Evolutionary conservation across 1,284 basidiomycete species (phyloP).

Genomic region (Fomitopsis betulina): DNA sequence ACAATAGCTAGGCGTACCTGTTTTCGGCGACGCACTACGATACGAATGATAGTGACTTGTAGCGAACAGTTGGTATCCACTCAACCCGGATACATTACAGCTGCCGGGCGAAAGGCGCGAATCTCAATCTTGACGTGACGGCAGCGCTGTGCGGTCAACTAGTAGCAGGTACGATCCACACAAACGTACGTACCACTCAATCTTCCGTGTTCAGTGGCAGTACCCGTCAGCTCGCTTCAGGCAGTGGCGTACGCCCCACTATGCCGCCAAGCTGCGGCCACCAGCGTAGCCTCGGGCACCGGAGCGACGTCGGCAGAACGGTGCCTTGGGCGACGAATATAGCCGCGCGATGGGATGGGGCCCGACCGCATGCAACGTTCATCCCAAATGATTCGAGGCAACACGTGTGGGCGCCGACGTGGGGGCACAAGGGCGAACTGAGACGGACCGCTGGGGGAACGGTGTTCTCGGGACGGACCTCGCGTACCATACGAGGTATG

Average conservation of each 20-base stretch:
- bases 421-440: conserved; percentile 14
- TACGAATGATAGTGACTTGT: no score
- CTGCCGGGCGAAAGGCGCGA: no score
- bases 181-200: no score
- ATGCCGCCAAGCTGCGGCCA: conserved; percentile 10
- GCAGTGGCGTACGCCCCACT: not conserved
- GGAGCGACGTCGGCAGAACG: conserved; percentile 30
- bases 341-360: conserved; percentile 11
- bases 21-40: no score
- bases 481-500: conserved; percentile 2
- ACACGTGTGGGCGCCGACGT: conserved; percentile 21
- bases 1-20: no score
- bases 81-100: no score
- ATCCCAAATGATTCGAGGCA: conserved; percentile 13
- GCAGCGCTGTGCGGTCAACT: no score
- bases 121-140: no score
- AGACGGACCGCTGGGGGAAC: conserved; percentile 6
- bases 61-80: no score
- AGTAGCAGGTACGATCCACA: no score
- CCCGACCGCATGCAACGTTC: conserved; percentile 21
- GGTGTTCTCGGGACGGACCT: conserved; percentile 9
- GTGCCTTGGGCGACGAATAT: conserved; percentile 21
- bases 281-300: conserved; percentile 9
- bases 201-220: no score
- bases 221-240: not conserved